Conservation (phyloP, 306 rosid genomes). For the Acacia melanoxylon region DNA sequence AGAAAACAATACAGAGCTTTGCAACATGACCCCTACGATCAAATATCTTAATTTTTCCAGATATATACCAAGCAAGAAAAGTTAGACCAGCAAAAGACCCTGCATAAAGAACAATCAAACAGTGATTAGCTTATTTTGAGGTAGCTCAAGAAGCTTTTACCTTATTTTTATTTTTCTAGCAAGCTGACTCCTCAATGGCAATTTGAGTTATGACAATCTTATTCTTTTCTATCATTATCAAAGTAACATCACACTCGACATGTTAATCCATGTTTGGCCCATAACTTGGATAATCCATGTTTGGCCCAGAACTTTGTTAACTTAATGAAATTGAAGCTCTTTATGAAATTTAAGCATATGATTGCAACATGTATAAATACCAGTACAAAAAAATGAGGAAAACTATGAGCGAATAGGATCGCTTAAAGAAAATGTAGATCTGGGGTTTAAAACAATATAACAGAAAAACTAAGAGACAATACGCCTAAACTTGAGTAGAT, state of each 20-base stretch:
- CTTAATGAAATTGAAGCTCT: neutral
- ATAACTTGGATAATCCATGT: neutral
- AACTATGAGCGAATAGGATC: neutral
- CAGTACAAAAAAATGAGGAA: neutral
- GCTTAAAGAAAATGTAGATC: neutral
- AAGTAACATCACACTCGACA: constrained; percentile 13
- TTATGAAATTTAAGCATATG: neutral
- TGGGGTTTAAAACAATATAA: neutral
- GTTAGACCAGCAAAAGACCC: constrained; percentile 96
- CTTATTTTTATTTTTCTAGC: neutral
- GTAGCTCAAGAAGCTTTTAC: constrained; percentile 5
- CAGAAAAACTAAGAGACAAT: neutral
- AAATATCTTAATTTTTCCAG: constrained; percentile 79
- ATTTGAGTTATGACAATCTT: neutral
- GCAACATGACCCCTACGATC: constrained; percentile 83
- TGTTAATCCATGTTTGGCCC: neutral
- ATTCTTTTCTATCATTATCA: constrained; percentile 16
- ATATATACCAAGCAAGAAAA: constrained; percentile 75
- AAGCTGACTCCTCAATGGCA: constrained; percentile 16
- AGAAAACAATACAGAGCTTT: constrained; percentile 71
- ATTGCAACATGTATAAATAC: constrained; percentile 4
- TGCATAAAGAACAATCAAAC: constrained; percentile 39
- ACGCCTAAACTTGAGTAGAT: neutral
- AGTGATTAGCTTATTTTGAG: constrained; percentile 25
- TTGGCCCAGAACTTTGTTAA: neutral